Evolutionary conservation across 129 eudicot species (phyloP).

Genomic region (Helichrysum umbraculigerum): DNA sequence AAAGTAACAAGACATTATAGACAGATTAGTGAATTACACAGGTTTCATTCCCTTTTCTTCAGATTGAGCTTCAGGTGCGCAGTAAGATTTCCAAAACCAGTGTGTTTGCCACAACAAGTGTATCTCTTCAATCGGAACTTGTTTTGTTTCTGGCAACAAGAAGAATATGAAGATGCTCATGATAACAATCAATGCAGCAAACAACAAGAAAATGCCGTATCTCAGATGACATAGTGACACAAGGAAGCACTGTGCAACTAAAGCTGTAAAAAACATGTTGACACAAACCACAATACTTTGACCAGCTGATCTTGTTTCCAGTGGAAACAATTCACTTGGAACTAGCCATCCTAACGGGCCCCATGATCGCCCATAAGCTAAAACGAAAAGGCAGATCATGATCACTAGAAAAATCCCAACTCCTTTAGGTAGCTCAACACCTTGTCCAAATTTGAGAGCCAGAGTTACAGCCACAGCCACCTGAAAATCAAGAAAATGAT

Average conservation of each 20-base stretch:
- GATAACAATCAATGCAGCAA: constrained; percentile 54
- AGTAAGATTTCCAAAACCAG: constrained; percentile 75
- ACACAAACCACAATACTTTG: constrained; percentile 92
- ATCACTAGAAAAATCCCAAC: constrained; percentile 62
- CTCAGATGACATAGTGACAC: constrained; percentile 69
- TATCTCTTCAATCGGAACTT: constrained; percentile 87
- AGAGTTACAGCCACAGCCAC: constrained; percentile 64
- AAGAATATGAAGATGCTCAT: constrained; percentile 66
- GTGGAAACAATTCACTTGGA: constrained; percentile 88
- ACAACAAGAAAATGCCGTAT: constrained; percentile 76
- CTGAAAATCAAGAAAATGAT: constrained; percentile 42
- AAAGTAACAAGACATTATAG: constrained; percentile 12
- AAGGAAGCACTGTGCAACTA: constrained; percentile 78
- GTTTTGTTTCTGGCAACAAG: constrained; percentile 85
- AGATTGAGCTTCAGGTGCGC: constrained; percentile 33
- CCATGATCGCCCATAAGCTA: constrained; percentile 94
- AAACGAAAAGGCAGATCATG: constrained; percentile 67
- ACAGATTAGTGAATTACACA: constrained; percentile 1
- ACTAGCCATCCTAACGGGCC: constrained; percentile 97
- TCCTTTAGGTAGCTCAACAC: constrained; percentile 60
- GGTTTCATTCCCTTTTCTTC: constrained; percentile 25
- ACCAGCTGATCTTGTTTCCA: constrained; percentile 95
- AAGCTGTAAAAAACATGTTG: constrained; percentile 84
- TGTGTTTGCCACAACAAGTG: constrained; percentile 66
- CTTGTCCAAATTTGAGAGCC: constrained; percentile 76